These are phyloP conservation scores for Dorcoceras hygrometricum DNA, from an alignment of 257 asterid species.

Conservation along the genomic window DNA sequence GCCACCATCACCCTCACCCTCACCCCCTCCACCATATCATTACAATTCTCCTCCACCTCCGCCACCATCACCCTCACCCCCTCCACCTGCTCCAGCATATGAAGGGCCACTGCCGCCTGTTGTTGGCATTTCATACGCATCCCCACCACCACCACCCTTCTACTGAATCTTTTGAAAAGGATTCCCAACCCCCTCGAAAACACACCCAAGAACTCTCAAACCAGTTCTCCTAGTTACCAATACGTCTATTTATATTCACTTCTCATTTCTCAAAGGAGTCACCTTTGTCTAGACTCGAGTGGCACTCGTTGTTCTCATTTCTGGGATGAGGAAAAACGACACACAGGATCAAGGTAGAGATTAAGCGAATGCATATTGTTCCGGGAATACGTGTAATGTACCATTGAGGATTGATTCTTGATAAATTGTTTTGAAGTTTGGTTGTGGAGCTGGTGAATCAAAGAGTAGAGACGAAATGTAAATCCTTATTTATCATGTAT, in stretches of 20 bases:
- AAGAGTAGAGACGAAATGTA: constrained; percentile 30
- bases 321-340: constrained; percentile 33
- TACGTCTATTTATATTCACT: constrained; percentile 40
- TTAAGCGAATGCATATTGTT: constrained; percentile 31
- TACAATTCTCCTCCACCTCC: constrained; percentile 54
- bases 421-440: constrained; percentile 27
- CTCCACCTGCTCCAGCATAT: constrained; percentile 73
- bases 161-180: constrained; percentile 67
- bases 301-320: constrained; percentile 41
- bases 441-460: constrained; percentile 29
- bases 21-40: constrained; percentile 43
- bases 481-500: constrained; percentile 37
- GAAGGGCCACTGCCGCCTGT: constrained; percentile 87
- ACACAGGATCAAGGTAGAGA: constrained; percentile 27
- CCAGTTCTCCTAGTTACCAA: constrained; percentile 34
- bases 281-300: constrained; percentile 25
- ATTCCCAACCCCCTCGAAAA: constrained; percentile 45
- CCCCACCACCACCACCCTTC: constrained; percentile 92
- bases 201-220: constrained; percentile 29
- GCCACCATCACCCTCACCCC: constrained; percentile 50
- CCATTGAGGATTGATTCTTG: constrained; percentile 36
- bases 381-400: constrained; percentile 38
- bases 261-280: constrained; percentile 30
- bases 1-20: too few species aligned
- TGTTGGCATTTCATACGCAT: constrained; percentile 65